phyloP scores from a whole-genome alignment of 2,329 filamentous ascomycete genomes.

The Pseudocercospora vitis region DNA sequence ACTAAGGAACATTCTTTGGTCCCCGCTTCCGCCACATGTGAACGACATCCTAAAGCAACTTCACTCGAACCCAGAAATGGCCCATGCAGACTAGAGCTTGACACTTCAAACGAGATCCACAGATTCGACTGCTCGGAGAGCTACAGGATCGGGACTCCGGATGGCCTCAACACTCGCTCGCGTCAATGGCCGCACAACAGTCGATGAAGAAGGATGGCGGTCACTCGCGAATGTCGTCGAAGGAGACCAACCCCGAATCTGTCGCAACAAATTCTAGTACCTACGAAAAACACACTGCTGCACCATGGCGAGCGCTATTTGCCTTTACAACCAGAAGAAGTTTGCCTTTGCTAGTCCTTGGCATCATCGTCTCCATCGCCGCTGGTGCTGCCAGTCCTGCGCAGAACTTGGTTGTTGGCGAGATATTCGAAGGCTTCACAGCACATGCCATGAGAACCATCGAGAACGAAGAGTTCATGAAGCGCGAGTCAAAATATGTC shows the following conservation, averaged over 20 bases:
- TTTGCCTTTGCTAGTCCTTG: constrained; percentile 54
- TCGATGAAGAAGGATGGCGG: constrained; percentile 20
- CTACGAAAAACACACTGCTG: constrained; percentile 21
- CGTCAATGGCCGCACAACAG: constrained; percentile 21
- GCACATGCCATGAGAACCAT: constrained; percentile 60
- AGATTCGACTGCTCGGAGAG: not conserved
- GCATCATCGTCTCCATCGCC: constrained; percentile 57
- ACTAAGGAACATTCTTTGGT: constrained; percentile 34
- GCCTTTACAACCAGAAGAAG: constrained; percentile 68
- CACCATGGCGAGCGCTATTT: constrained; percentile 62
- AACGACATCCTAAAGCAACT: constrained; percentile 16
- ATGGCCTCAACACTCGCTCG: constrained; percentile 13
- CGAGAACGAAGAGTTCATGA: constrained; percentile 53
- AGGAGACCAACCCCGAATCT: constrained; percentile 14
- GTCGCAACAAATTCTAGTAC: constrained; percentile 6
- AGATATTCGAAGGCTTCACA: constrained; percentile 71
- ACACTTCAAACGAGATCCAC: constrained; percentile 7
- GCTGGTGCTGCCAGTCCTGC: constrained; percentile 64
- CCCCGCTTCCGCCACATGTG: constrained; percentile 16
- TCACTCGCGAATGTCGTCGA: constrained; percentile 22
- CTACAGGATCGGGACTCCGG: not conserved
- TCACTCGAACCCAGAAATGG: constrained; percentile 21
- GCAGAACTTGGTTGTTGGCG: constrained; percentile 70
- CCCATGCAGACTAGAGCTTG: constrained; percentile 19
- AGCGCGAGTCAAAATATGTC: constrained; percentile 60